These are phyloP conservation scores for Fusarium chlamydosporum DNA, from an alignment of 2,329 filamentous ascomycete genomes.

Conservation along the genomic window DNA sequence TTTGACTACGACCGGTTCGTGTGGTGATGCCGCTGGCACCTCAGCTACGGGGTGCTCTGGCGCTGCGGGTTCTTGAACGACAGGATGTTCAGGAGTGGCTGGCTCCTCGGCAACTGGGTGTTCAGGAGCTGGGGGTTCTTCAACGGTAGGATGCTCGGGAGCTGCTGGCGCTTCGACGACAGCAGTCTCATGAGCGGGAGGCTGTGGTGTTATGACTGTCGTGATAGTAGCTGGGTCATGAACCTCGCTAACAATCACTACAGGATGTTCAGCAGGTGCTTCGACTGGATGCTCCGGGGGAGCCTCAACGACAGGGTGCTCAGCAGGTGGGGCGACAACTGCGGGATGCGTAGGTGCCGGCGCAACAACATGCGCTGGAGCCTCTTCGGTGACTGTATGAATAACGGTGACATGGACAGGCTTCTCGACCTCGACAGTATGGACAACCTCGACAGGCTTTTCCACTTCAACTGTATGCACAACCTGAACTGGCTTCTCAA, in stretches of 20 bases:
- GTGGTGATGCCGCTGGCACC: neutral
- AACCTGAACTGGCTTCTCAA: conserved; percentile 16
- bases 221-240: conserved; percentile 6
- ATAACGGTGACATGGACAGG: conserved; percentile 28
- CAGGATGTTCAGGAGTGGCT: neutral
- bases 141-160: neutral
- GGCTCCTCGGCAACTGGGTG: neutral
- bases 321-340: neutral
- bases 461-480: conserved; percentile 27
- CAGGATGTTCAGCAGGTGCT: neutral
- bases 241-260: neutral
- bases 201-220: conserved; percentile 1
- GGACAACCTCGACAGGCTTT: conserved; percentile 20
- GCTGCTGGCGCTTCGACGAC: neutral
- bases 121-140: conserved; percentile 4
- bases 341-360: neutral
- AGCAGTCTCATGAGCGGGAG: conserved; percentile 1
- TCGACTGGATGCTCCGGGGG: conserved; percentile 9
- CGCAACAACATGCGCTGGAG: neutral
- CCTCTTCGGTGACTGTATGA: conserved; percentile 16
- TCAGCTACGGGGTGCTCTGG: neutral
- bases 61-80: neutral
- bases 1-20: neutral
- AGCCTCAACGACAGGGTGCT: neutral
- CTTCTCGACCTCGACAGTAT: conserved; percentile 28